A percentile compares a stretch with the other conserved stretches of the same genome.
Evolutionary conservation across 495 filamentous ascomycete species (phyloP).

Genomic region (Trichoderma orchidacearum): DNA sequence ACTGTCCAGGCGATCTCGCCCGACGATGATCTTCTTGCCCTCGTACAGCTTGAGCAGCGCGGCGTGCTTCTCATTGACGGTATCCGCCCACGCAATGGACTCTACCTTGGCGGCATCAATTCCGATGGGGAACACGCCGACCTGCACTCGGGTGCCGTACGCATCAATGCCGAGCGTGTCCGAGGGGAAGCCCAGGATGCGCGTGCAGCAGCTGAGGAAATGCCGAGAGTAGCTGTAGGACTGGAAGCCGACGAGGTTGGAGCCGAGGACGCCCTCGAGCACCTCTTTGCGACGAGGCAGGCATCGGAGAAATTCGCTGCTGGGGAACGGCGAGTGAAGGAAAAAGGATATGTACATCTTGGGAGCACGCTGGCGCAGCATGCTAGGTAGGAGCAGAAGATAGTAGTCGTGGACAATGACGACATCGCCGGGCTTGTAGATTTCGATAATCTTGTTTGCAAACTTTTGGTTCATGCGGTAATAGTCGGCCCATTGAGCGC

Average conservation of each 20-base stretch:
- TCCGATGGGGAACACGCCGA: conserved; percentile 84
- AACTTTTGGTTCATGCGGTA: conserved; percentile 76
- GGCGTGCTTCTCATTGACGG: conserved; percentile 53
- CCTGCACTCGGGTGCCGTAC: conserved; percentile 73
- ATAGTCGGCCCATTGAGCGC: conserved; percentile 82
- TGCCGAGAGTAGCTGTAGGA: conserved; percentile 85
- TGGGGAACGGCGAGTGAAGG: conserved; percentile 84
- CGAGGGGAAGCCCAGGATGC: conserved; percentile 75
- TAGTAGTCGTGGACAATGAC: conserved; percentile 89
- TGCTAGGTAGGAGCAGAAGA: conserved; percentile 69
- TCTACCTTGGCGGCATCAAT: conserved; percentile 67
- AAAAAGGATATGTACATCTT: conserved; percentile 86
- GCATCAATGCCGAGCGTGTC: conserved; percentile 69
- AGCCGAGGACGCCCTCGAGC: conserved; percentile 71
- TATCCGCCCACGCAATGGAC: conserved; percentile 51
- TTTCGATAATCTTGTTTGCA: conserved; percentile 67
- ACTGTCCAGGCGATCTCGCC: conserved; percentile 81
- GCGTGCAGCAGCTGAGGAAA: conserved; percentile 82
- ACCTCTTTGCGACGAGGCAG: conserved; percentile 76
- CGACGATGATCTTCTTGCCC: conserved; percentile 84
- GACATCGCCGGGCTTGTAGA: conserved; percentile 82
- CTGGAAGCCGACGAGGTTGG: conserved; percentile 88
- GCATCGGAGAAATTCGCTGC: conserved; percentile 83
- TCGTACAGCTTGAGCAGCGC: conserved; percentile 57
- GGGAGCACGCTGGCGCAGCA: conserved; percentile 67